These are phyloP conservation scores for Collybiopsis confluens DNA, from an alignment of 768 basidiomycete species.

Conservation along the genomic window DNA sequence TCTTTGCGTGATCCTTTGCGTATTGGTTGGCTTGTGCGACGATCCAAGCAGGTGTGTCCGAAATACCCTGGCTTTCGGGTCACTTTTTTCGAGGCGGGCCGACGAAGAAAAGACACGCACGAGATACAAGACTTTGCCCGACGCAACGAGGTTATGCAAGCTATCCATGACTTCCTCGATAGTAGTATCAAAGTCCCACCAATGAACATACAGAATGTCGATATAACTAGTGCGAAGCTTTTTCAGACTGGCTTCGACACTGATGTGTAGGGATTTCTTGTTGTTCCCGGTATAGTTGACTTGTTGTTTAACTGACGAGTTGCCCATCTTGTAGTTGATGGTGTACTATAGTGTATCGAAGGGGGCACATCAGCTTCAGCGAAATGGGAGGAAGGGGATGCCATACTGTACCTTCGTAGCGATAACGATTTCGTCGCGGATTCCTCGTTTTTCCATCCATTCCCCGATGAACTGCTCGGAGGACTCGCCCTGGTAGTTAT, in stretches of 20 bases:
- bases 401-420: conserved; percentile 17
- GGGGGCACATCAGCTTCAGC: too few relatives aligned
- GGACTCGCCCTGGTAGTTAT: conserved; percentile 35
- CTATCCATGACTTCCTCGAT: conserved; percentile 22
- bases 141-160: conserved; percentile 38
- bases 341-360: conserved; percentile 2
- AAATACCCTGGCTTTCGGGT: conserved; percentile 29
- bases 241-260: conserved; percentile 25
- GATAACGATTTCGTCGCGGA: conserved; percentile 37
- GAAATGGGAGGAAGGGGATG: neutral
- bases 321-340: conserved; percentile 4
- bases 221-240: conserved; percentile 27
- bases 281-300: conserved; percentile 32
- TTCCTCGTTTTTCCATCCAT: conserved; percentile 34
- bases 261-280: conserved; percentile 28
- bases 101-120: conserved; percentile 4
- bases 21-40: conserved; percentile 38
- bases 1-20: conserved; percentile 34
- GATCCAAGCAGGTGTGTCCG: conserved; percentile 35
- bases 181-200: conserved; percentile 22
- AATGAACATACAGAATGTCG: conserved; percentile 16
- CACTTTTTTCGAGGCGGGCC: too few relatives aligned
- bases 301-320: conserved; percentile 12
- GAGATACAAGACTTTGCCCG: conserved; percentile 41
- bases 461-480: conserved; percentile 38